These are phyloP conservation scores for Pseudozyma hubeiensis DNA, from an alignment of 1,284 basidiomycete genomes.

Conservation along the genomic window DNA sequence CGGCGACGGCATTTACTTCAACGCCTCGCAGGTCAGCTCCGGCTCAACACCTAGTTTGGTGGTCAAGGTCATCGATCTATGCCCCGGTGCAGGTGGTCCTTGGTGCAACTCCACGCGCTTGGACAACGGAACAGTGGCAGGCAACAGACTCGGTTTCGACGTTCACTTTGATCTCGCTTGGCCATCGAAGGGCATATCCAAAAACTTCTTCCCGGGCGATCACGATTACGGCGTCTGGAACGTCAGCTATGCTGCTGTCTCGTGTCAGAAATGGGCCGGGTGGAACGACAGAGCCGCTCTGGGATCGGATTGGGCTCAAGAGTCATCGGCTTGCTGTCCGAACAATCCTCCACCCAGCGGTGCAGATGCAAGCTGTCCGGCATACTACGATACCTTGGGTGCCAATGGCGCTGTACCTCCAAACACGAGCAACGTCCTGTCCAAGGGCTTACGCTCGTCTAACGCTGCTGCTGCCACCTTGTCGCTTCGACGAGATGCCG, in stretches of 20 bases:
- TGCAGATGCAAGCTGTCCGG: slow-evolving; percentile 29
- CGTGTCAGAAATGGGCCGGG: slow-evolving; percentile 52
- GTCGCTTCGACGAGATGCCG: not conserved
- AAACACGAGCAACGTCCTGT: slow-evolving; percentile 50
- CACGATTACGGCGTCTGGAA: slow-evolving; percentile 63
- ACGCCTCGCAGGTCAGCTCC: slow-evolving; percentile 16
- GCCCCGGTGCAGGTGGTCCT: slow-evolving; percentile 47
- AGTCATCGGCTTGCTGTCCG: slow-evolving; percentile 55
- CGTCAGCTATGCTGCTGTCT: slow-evolving; percentile 43
- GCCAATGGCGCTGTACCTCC: slow-evolving; percentile 22
- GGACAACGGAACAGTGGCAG: slow-evolving; percentile 20
- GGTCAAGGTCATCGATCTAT: slow-evolving; percentile 58
- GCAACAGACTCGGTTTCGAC: slow-evolving; percentile 49
- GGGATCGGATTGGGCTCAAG: slow-evolving; percentile 57
- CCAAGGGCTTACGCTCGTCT: slow-evolving; percentile 37
- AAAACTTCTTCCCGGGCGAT: slow-evolving; percentile 50
- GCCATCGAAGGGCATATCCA: slow-evolving; percentile 50
- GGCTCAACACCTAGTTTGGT: slow-evolving; percentile 47
- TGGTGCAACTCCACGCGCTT: slow-evolving; percentile 53
- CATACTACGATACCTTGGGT: slow-evolving; percentile 44
- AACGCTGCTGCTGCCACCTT: slow-evolving; percentile 15
- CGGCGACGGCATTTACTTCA: slow-evolving; percentile 51
- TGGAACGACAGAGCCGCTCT: slow-evolving; percentile 46
- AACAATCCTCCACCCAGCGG: slow-evolving; percentile 43
- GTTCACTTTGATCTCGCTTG: slow-evolving; percentile 64